Evolutionary conservation across 768 basidiomycete species (phyloP).

Genomic region (Suillus tomentosus): DNA sequence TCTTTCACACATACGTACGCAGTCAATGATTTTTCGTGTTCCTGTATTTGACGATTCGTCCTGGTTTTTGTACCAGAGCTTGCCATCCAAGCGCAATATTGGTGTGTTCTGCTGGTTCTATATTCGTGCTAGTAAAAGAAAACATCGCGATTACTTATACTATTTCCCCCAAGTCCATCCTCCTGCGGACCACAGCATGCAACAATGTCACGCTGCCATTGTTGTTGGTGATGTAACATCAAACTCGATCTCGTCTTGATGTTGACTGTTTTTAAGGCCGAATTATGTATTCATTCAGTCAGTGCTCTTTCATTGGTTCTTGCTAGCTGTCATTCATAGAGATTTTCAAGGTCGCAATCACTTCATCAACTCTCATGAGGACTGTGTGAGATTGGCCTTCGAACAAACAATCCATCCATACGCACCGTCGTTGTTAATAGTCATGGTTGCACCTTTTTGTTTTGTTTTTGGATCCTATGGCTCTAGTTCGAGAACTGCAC

Average conservation of each 20-base stretch:
- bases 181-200: not conserved
- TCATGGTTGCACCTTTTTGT: constrained; percentile 39
- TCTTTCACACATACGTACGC: constrained; percentile 28
- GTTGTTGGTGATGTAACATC: constrained; percentile 22
- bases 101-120: constrained; percentile 22
- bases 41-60: not conserved
- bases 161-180: not conserved
- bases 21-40: not conserved
- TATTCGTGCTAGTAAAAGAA: constrained; percentile 23
- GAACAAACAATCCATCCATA: constrained; percentile 35
- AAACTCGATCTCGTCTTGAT: constrained; percentile 1
- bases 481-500: constrained; percentile 46
- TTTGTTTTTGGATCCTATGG: constrained; percentile 52
- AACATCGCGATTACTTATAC: constrained; percentile 35
- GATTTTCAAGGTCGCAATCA: constrained; percentile 31
- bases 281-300: constrained; percentile 33
- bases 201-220: constrained; percentile 21
- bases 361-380: constrained; percentile 46
- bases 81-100: constrained; percentile 40
- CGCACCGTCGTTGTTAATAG: constrained; percentile 40
- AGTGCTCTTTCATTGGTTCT: constrained; percentile 9
- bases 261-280: constrained; percentile 26
- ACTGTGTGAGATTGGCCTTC: constrained; percentile 42
- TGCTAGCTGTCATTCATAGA: not conserved
- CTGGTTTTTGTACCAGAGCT: constrained; percentile 25